Conservation (phyloP, 73 alveolate species). For the Durusdinium trenchii region DNA sequence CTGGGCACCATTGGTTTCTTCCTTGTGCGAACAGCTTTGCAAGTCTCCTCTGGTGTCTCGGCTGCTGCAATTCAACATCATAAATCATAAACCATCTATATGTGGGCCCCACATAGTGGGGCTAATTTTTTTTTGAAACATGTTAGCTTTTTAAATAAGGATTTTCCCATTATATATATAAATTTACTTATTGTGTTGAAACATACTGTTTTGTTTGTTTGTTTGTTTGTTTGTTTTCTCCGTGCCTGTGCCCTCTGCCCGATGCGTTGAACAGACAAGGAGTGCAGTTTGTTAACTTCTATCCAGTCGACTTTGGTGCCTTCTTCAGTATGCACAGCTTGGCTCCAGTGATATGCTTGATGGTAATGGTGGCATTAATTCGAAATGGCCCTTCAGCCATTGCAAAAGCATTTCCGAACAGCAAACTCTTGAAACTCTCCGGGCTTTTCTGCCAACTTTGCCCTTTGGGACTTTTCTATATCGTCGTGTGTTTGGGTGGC, state of each 20-base stretch:
- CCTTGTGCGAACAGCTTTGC: conserved; percentile 85
- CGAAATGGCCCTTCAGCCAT: conserved; percentile 47
- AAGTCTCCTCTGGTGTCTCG: conserved; percentile 76
- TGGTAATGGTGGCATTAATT: conserved; percentile 71
- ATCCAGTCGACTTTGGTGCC: conserved; percentile 37
- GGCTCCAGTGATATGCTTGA: conserved; percentile 75
- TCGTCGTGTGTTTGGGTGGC: not conserved
- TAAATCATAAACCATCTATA: not conserved
- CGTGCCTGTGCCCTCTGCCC: not conserved
- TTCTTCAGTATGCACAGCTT: conserved; percentile 39
- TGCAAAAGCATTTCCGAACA: conserved; percentile 30
- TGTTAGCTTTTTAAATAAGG: no score
- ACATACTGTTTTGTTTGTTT: not conserved
- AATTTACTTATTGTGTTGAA: no score
- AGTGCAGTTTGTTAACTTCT: conserved; percentile 64
- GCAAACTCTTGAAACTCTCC: conserved; percentile 48
- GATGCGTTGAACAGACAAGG: conserved; percentile 45
- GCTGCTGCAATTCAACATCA: not conserved
- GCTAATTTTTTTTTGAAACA: no score
- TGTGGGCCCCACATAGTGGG: no score
- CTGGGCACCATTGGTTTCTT: conserved; percentile 94
- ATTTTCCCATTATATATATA: no score
- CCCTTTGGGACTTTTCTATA: conserved; percentile 78
- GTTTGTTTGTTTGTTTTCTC: not conserved
- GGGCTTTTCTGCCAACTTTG: conserved; percentile 66